These are phyloP conservation scores for Aphanomyces stellatus DNA, from an alignment of 352 stramenopile species.

Conservation along the genomic window DNA sequence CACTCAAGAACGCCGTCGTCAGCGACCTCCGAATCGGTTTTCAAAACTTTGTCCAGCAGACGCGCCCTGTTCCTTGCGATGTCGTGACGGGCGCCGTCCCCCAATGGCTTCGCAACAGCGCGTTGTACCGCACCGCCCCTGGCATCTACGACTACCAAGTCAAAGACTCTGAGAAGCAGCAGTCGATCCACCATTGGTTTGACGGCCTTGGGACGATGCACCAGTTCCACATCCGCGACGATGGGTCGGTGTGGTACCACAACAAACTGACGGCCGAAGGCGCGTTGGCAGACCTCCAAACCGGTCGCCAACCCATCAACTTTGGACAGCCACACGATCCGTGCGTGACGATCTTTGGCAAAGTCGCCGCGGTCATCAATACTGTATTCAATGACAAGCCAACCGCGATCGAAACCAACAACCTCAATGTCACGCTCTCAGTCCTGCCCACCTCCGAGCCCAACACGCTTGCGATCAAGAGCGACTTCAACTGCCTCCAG, in stretches of 20 bases:
- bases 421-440: not conserved
- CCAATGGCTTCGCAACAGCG: not conserved
- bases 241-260: slow-evolving; percentile 4
- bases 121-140: not conserved
- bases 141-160: not conserved
- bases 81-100: not conserved
- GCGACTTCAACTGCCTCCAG: not conserved
- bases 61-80: not conserved
- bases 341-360: slow-evolving; percentile 4
- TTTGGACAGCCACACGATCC: not conserved
- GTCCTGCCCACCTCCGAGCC: not conserved
- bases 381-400: not conserved
- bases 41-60: not conserved
- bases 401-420: not conserved
- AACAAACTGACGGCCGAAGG: not conserved
- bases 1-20: no score
- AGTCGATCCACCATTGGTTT: not conserved
- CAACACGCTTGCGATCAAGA: slow-evolving; percentile 4
- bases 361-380: not conserved
- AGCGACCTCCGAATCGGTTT: not conserved
- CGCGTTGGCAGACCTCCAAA: not conserved
- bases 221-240: not conserved
- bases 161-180: not conserved
- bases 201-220: not conserved
- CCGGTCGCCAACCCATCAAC: not conserved